A percentile compares a stretch with the other conserved stretches of the same genome.
These are phyloP conservation scores for Xylariaceae sp. DNA, from an alignment of 2,329 filamentous ascomycete species.

Conservation along the genomic window DNA sequence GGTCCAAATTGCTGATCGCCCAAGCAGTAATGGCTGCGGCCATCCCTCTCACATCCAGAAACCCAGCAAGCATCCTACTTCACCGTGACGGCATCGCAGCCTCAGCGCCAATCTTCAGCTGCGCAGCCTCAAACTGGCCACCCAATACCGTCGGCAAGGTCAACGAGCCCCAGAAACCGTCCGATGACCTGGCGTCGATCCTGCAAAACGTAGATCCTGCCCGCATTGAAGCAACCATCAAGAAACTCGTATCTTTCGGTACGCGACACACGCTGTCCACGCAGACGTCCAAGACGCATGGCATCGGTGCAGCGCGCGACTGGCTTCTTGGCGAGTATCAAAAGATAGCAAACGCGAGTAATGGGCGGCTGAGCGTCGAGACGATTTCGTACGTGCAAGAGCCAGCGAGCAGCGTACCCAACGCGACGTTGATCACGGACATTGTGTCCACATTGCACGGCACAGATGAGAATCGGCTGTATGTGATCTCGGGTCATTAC, in stretches of 20 bases:
- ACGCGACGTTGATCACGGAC: constrained; percentile 49
- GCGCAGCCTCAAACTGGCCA: constrained; percentile 29
- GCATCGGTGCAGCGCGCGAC: constrained; percentile 52
- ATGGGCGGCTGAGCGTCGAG: constrained; percentile 46
- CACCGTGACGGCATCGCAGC: background rate
- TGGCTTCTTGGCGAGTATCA: constrained; percentile 50
- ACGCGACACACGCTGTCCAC: constrained; percentile 51
- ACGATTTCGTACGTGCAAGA: constrained; percentile 47
- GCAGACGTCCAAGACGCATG: constrained; percentile 45
- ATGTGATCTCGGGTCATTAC: constrained; percentile 52
- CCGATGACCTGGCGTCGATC: constrained; percentile 25
- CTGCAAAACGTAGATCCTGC: constrained; percentile 33
- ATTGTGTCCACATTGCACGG: constrained; percentile 48
- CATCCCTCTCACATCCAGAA: constrained; percentile 18
- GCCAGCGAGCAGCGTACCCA: constrained; percentile 41
- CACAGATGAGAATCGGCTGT: constrained; percentile 39
- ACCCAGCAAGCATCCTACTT: constrained; percentile 20
- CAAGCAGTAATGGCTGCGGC: constrained; percentile 16
- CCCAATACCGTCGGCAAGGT: constrained; percentile 24
- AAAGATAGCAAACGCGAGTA: constrained; percentile 40
- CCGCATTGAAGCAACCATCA: constrained; percentile 46
- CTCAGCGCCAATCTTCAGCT: constrained; percentile 19
- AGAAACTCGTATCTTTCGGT: constrained; percentile 50
- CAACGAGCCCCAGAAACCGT: constrained; percentile 28
- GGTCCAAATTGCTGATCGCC: constrained; percentile 10